Conservation (phyloP, 202 grass and related monocot species). For the Panicum hallii region DNA sequence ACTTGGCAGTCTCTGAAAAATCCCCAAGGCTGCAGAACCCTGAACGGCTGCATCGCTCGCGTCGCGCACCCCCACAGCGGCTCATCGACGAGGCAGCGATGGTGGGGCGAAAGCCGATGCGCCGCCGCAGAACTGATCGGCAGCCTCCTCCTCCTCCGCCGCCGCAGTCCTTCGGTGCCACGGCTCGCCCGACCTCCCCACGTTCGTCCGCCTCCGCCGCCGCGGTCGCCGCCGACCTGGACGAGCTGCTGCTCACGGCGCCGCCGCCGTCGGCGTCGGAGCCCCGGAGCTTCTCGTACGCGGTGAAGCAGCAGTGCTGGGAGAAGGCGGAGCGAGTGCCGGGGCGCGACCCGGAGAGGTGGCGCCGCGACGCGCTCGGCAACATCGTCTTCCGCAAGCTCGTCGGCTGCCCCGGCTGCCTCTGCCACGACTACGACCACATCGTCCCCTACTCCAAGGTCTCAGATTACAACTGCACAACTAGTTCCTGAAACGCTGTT, state of each 20-base stretch:
- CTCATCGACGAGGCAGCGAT: conserved; percentile 36
- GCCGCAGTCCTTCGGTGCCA: conserved; percentile 46
- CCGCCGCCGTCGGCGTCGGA: conserved; percentile 50
- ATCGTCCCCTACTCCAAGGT: conserved; percentile 95
- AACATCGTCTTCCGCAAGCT: conserved; percentile 96
- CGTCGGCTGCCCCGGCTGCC: conserved; percentile 91
- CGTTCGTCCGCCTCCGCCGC: conserved; percentile 34
- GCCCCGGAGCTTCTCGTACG: conserved; percentile 83
- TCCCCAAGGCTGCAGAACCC: neutral
- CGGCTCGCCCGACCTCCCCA: conserved; percentile 43
- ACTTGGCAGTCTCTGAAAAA: conserved; percentile 21
- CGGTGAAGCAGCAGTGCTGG: conserved; percentile 97
- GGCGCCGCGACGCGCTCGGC: conserved; percentile 93
- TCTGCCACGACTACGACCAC: conserved; percentile 99
- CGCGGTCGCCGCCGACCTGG: conserved; percentile 49
- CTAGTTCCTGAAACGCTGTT: neutral
- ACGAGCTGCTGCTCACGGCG: conserved; percentile 52
- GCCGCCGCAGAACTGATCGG: conserved; percentile 51
- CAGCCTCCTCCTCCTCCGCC: neutral
- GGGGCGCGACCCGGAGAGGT: conserved; percentile 83
- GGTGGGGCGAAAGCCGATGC: conserved; percentile 65
- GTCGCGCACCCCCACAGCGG: neutral
- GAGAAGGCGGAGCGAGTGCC: conserved; percentile 86
- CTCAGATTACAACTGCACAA: neutral
- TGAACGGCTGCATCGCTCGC: neutral